phyloP scores from a whole-genome alignment of 495 filamentous ascomycete genomes.

The Glonium stellatum region DNA sequence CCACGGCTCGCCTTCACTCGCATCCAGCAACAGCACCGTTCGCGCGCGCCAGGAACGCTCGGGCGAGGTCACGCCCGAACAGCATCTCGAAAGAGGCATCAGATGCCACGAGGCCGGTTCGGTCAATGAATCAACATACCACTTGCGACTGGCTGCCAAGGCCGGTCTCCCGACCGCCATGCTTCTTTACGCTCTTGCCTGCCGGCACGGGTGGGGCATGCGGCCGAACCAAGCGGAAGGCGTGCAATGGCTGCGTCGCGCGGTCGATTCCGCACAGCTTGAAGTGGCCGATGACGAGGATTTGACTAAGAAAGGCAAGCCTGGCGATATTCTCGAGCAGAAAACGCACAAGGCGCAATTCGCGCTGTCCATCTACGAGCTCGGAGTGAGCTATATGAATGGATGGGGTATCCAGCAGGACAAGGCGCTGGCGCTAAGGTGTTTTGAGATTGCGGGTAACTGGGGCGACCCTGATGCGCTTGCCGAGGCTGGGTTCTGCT shows the following conservation, averaged over 20 bases:
- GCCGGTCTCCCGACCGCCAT: constrained; percentile 83
- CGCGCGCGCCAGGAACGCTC: constrained; percentile 26
- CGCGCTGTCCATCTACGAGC: constrained; percentile 88
- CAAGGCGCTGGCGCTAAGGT: constrained; percentile 76
- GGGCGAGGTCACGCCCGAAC: constrained; percentile 63
- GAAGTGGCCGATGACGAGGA: constrained; percentile 79
- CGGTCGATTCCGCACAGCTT: constrained; percentile 72
- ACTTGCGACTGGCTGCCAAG: constrained; percentile 82
- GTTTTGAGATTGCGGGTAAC: constrained; percentile 91
- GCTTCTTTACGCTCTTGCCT: constrained; percentile 91
- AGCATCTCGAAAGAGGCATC: constrained; percentile 83
- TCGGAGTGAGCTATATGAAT: constrained; percentile 95
- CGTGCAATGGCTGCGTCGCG: constrained; percentile 82
- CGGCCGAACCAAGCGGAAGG: constrained; percentile 81
- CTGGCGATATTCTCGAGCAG: constrained; percentile 56
- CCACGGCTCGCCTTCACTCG: constrained; percentile 42
- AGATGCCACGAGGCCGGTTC: constrained; percentile 79
- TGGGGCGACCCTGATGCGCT: constrained; percentile 98
- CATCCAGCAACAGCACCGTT: constrained; percentile 53
- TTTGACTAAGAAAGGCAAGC: constrained; percentile 54
- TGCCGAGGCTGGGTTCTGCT: constrained; percentile 39
- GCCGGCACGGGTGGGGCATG: constrained; percentile 98
- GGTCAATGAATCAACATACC: constrained; percentile 87
- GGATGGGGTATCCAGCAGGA: constrained; percentile 96
- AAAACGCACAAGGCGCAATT: constrained; percentile 85